Percentiles rank a stretch among this genome's conserved stretches.
Conservation (phyloP, 768 basidiomycete species). For the Pisolithus sp. region DNA sequence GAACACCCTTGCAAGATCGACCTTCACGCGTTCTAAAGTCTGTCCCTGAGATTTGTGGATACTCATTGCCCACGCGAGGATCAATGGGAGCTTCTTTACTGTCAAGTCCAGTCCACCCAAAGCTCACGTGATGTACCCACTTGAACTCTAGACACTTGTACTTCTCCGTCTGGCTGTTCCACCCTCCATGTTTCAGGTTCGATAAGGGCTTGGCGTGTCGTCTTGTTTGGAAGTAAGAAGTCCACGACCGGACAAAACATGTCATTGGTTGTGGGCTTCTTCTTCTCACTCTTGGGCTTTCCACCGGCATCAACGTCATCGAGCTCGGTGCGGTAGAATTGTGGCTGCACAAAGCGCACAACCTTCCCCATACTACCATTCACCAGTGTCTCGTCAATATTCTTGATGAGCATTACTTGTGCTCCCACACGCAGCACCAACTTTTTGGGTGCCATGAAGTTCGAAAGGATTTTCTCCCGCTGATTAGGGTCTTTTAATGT, state of each 20-base stretch:
- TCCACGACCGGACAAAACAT: slow-evolving; percentile 68
- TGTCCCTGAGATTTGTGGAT: slow-evolving; percentile 99
- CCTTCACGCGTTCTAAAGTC: slow-evolving; percentile 90
- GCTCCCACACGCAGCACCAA: slow-evolving; percentile 73
- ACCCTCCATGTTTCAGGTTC: slow-evolving; percentile 77
- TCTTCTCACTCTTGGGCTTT: slow-evolving; percentile 28
- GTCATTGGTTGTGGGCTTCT: slow-evolving; percentile 21
- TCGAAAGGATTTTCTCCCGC: slow-evolving; percentile 72
- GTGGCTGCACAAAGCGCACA: slow-evolving; percentile 60
- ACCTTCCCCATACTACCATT: slow-evolving; percentile 93
- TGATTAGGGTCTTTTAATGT: slow-evolving; percentile 44
- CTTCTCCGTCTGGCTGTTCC: slow-evolving; percentile 79
- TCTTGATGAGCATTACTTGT: slow-evolving; percentile 96
- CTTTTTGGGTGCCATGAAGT: slow-evolving; percentile 80
- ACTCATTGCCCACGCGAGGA: slow-evolving; percentile 95
- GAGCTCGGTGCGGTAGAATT: slow-evolving; percentile 37
- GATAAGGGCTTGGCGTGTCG: slow-evolving; percentile 49
- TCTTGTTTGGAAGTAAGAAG: slow-evolving; percentile 59
- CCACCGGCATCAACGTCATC: slow-evolving; percentile 31
- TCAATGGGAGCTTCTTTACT: slow-evolving; percentile 62
- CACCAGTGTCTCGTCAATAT: slow-evolving; percentile 82
- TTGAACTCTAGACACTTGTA: slow-evolving; percentile 76
- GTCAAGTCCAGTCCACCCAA: not conserved
- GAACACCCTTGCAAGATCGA: slow-evolving; percentile 89
- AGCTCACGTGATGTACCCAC: slow-evolving; percentile 34